Evolutionary conservation across 106 monocot species (phyloP).

Genomic region (Ottelia alismoides): DNA sequence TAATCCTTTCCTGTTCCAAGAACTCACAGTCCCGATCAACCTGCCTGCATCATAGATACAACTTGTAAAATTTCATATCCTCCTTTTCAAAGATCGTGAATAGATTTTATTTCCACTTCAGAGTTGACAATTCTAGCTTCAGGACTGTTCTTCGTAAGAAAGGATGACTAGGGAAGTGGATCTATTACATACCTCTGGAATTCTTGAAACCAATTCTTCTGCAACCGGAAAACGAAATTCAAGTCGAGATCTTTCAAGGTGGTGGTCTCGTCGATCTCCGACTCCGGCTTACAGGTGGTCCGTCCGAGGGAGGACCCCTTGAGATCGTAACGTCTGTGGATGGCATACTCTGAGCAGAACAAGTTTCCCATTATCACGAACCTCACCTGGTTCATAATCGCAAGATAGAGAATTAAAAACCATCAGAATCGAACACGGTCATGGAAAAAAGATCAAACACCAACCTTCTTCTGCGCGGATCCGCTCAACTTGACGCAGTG

Average conservation of each 20-base stretch:
- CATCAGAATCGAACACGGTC: too few species aligned
- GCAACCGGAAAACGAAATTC: conserved; percentile 25
- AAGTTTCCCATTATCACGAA: conserved; percentile 36
- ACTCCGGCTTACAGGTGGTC: conserved; percentile 24
- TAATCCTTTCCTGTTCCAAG: conserved; percentile 84
- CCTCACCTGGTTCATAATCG: conserved; percentile 18
- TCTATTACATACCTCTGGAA: conserved; percentile 28
- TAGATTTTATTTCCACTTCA: too few species aligned
- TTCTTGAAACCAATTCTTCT: conserved; percentile 21
- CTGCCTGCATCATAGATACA: too few species aligned
- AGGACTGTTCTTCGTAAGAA: too few species aligned
- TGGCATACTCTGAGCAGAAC: conserved; percentile 23
- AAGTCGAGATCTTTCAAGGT: conserved; percentile 32
- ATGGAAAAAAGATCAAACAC: too few species aligned
- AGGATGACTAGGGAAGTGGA: too few species aligned
- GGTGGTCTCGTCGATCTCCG: conserved; percentile 27
- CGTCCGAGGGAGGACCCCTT: conserved; percentile 30
- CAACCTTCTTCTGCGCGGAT: conserved; percentile 54
- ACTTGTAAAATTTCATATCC: too few species aligned
- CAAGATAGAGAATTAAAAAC: too few species aligned
- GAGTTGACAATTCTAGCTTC: too few species aligned
- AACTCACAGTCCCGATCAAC: conserved; percentile 75
- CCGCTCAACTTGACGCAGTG: conserved; percentile 65
- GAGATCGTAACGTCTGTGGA: conserved; percentile 27
- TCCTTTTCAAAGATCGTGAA: too few species aligned